Conservation (phyloP, 139 green algal species). For the Raphidocelis subcapitata region DNA sequence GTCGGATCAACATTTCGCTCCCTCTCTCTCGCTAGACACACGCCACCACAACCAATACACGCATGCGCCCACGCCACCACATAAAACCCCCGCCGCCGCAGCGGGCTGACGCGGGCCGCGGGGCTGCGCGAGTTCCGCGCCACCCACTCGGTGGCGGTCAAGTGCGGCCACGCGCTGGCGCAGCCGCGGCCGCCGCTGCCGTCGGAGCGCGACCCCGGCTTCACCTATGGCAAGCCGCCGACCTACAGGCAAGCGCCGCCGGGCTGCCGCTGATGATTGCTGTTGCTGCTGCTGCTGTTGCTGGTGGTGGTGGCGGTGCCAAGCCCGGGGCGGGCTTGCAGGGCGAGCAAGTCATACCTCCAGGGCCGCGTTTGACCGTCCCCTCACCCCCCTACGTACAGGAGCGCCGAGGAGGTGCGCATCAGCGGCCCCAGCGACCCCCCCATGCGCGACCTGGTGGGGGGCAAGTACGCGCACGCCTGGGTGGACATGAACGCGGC, state of each 20-base stretch:
- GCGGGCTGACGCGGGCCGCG: neutral
- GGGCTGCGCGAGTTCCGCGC: neutral
- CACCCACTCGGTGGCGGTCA: neutral
- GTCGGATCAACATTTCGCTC: too few relatives aligned
- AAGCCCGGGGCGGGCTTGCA: neutral
- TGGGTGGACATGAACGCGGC: neutral
- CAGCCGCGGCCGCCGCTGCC: conserved; percentile 2
- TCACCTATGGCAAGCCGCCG: conserved; percentile 25
- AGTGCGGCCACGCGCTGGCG: conserved; percentile 6
- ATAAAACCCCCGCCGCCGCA: neutral
- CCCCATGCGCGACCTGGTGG: conserved; percentile 9
- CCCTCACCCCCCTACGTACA: too few relatives aligned
- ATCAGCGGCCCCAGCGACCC: conserved; percentile 16
- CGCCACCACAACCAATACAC: neutral
- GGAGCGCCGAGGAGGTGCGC: conserved; percentile 18
- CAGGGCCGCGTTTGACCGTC: neutral
- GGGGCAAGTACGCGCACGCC: conserved; percentile 3
- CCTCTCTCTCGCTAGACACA: too few relatives aligned
- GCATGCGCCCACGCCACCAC: neutral
- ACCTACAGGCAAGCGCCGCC: conserved; percentile 5
- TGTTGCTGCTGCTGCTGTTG: too few relatives aligned
- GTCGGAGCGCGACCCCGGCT: conserved; percentile 4
- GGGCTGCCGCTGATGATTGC: neutral
- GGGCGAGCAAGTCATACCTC: neutral
- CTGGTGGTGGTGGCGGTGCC: neutral